phyloP scores from a whole-genome alignment of 768 basidiomycete genomes.

The Asterophora lycoperdoides region DNA sequence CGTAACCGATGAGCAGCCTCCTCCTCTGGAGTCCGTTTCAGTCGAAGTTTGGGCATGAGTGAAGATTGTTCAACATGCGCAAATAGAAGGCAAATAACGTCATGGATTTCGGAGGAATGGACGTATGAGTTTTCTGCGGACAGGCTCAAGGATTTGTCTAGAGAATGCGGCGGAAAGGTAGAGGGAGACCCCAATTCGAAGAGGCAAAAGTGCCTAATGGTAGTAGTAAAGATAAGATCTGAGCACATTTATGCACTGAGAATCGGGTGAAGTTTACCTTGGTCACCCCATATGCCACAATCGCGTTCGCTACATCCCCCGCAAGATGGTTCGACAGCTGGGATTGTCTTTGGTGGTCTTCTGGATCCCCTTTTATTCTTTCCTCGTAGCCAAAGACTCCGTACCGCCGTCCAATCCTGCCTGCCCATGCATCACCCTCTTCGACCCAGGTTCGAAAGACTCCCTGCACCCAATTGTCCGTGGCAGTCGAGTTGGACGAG shows the following conservation, averaged over 20 bases:
- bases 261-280: slow-evolving; percentile 49
- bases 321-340: slow-evolving; percentile 44
- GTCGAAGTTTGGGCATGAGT: slow-evolving; percentile 47
- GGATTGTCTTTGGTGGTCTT: slow-evolving; percentile 21
- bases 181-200: slow-evolving; percentile 67
- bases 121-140: slow-evolving; percentile 35
- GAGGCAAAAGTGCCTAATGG: slow-evolving; percentile 64
- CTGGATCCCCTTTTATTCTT: slow-evolving; percentile 27
- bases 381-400: slow-evolving; percentile 79
- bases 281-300: slow-evolving; percentile 75
- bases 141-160: slow-evolving; percentile 58
- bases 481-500: slow-evolving; percentile 5
- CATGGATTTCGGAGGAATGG: slow-evolving; percentile 26
- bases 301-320: slow-evolving; percentile 77
- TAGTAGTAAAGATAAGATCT: slow-evolving; percentile 4
- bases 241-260: not conserved
- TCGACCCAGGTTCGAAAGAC: slow-evolving; percentile 59
- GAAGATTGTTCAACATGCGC: slow-evolving; percentile 6
- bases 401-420: slow-evolving; percentile 68
- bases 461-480: slow-evolving; percentile 36
- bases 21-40: slow-evolving; percentile 64
- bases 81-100: slow-evolving; percentile 13
- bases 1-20: slow-evolving; percentile 40
- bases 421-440: slow-evolving; percentile 72
- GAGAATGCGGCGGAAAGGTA: slow-evolving; percentile 75